Base-by-base conservation (phyloP, 1,139 yeast genomes). In the Yamadazyma oceani region DNA sequence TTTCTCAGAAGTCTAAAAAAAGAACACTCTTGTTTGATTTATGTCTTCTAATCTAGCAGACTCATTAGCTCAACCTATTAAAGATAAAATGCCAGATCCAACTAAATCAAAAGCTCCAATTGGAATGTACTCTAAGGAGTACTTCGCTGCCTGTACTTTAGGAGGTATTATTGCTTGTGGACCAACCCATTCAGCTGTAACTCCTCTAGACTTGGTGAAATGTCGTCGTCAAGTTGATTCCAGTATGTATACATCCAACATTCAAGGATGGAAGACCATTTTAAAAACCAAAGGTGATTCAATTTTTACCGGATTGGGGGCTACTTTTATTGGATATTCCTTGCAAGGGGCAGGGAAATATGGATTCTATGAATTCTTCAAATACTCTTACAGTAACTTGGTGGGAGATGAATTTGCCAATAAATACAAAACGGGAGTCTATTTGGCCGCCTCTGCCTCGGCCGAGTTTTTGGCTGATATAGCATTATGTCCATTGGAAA, bases 321-420 rank as follows among this genome's bases (percentile, higher is more conserved):
- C 97, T 32, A 90, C 97, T 4, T 78, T 85, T 48, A 74, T 89
- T 45, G 97, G 97, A 31, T 90, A 90, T 66, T 82, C 96, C 11
- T 69, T 88, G 54, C 97, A 90, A 67, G 97, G 97, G 54, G 95
- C 96, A 42, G 96, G 96, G 54, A 90, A 90, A 66, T 90, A 89
- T 65, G 97, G 97, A 32, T 83, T 88, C 64, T 90, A 90, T 65
- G 97, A 90, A 66, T 75, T 70, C 53, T 90, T 89, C 75, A 90
- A 90, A 67, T 80, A 85, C 64, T 70, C 76, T 40, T 90, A 88
- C 62, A 64, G 82, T 39, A 82, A 79, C 51, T 49, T 79, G 21
- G 78, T 83, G 34, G 95, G 96, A 25, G 78, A 75, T 30, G 80
- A 82, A 44, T 46, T 50, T 43, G 84, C 89, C 35, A 62, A 67